Evolutionary conservation across 768 basidiomycete genomes (phyloP).

Genomic region (button mushroom (Agaricus bisporus)): DNA sequence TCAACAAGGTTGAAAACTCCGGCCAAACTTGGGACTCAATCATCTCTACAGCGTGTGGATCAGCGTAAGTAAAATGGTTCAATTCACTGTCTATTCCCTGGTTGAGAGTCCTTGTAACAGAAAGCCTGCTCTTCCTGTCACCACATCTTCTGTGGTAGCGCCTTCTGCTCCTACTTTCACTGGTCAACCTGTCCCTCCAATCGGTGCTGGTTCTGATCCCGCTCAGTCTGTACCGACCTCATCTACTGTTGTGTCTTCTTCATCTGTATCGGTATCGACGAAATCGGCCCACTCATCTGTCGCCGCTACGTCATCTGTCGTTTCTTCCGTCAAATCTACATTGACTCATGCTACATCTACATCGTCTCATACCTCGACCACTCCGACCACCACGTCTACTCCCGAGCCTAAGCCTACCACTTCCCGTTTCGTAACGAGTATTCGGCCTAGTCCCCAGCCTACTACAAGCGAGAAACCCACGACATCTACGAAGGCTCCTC

Average conservation of each 20-base stretch:
- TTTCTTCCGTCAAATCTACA: constrained; percentile 14
- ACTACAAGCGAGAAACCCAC: not conserved
- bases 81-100: not conserved
- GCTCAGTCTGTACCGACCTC: constrained; percentile 5
- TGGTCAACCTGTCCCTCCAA: not conserved
- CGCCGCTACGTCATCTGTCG: constrained; percentile 13
- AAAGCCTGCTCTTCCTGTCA: not conserved
- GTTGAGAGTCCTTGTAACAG: not conserved
- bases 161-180: not conserved
- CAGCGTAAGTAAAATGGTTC: constrained; percentile 7
- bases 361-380: constrained; percentile 8
- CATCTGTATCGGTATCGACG: not conserved
- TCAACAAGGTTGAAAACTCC: constrained; percentile 26
- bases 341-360: constrained; percentile 11
- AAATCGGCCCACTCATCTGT: constrained; percentile 9
- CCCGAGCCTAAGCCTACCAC: not conserved
- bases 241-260: constrained; percentile 7
- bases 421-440: constrained; percentile 11
- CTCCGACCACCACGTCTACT: constrained; percentile 9
- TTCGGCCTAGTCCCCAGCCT: constrained; percentile 7
- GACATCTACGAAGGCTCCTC: constrained; percentile 9
- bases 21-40: constrained; percentile 28
- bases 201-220: constrained; percentile 7
- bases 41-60: constrained; percentile 39
- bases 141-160: not conserved